These are phyloP conservation scores for Strobilomyces dryophilus DNA, from an alignment of 768 basidiomycete species.

Conservation along the genomic window DNA sequence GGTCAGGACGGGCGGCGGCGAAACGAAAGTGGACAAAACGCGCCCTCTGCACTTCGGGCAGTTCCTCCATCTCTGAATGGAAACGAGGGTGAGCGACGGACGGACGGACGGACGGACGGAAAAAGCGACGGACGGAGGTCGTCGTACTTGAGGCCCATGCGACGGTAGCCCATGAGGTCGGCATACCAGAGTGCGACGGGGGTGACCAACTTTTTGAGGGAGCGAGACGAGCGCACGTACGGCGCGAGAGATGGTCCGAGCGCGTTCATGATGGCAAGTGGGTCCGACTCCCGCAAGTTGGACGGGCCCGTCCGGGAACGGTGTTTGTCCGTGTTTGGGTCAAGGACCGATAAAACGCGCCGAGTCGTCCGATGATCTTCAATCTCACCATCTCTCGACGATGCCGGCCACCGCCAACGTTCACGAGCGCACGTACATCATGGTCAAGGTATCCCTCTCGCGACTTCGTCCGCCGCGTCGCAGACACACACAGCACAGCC, in stretches of 20 bases:
- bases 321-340: slow-evolving; percentile 44
- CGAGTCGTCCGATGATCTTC: slow-evolving; percentile 15
- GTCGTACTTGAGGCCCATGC: slow-evolving; percentile 88
- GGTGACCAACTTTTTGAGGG: slow-evolving; percentile 62
- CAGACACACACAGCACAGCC: slow-evolving; percentile 50
- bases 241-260: slow-evolving; percentile 76
- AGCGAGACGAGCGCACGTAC: slow-evolving; percentile 62
- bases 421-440: slow-evolving; percentile 94
- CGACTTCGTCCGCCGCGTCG: no score
- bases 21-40: slow-evolving; percentile 14
- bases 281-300: no score
- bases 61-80: slow-evolving; percentile 68
- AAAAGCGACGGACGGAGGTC: slow-evolving; percentile 70
- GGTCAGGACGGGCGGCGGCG: background rate
- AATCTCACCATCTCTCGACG: background rate
- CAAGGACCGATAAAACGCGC: slow-evolving; percentile 7
- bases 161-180: slow-evolving; percentile 75
- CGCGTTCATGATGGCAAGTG: slow-evolving; percentile 32
- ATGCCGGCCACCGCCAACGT: slow-evolving; percentile 23
- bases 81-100: background rate
- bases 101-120: background rate
- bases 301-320: slow-evolving; percentile 19
- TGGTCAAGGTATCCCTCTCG: slow-evolving; percentile 77
- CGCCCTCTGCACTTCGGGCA: slow-evolving; percentile 73
- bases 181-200: slow-evolving; percentile 85